These are phyloP conservation scores for Suhomyces bokatorum DNA, from an alignment of 1,139 yeast species.

Conservation along the genomic window DNA sequence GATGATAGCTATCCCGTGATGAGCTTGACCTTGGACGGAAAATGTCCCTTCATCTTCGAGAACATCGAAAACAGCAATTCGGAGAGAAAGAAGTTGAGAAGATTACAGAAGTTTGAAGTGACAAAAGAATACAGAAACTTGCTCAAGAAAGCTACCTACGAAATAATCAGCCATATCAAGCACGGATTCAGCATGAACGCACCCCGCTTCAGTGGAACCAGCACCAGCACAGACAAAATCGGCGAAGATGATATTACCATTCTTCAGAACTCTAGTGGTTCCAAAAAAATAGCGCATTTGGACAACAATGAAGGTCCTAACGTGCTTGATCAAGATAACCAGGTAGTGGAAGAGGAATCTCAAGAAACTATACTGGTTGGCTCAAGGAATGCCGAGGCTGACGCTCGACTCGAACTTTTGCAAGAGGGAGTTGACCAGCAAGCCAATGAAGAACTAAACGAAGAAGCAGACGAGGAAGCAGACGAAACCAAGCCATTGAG, in stretches of 20 bases:
- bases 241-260: slow-evolving; percentile 23
- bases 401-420: neutral
- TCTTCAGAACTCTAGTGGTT: slow-evolving; percentile 17
- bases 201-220: slow-evolving; percentile 27
- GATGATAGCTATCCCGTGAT: slow-evolving; percentile 45
- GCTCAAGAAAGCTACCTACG: slow-evolving; percentile 37
- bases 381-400: neutral
- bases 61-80: slow-evolving; percentile 33
- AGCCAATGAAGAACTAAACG: neutral
- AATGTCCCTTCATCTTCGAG: slow-evolving; percentile 70
- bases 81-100: slow-evolving; percentile 39
- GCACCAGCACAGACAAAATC: slow-evolving; percentile 33
- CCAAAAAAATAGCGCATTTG: slow-evolving; percentile 12
- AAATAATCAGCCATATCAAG: slow-evolving; percentile 31
- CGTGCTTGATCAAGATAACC: slow-evolving; percentile 15
- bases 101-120: slow-evolving; percentile 43
- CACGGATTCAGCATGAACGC: slow-evolving; percentile 23
- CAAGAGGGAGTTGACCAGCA: neutral
- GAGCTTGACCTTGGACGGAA: slow-evolving; percentile 57
- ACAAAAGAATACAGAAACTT: slow-evolving; percentile 41
- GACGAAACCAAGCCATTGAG: slow-evolving; percentile 9
- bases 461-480: slow-evolving; percentile 3
- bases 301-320: slow-evolving; percentile 9
- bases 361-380: slow-evolving; percentile 5
- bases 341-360: slow-evolving; percentile 13